phyloP scores from a whole-genome alignment of 2,329 filamentous ascomycete genomes.

The Verticillium nonalfalfae region DNA sequence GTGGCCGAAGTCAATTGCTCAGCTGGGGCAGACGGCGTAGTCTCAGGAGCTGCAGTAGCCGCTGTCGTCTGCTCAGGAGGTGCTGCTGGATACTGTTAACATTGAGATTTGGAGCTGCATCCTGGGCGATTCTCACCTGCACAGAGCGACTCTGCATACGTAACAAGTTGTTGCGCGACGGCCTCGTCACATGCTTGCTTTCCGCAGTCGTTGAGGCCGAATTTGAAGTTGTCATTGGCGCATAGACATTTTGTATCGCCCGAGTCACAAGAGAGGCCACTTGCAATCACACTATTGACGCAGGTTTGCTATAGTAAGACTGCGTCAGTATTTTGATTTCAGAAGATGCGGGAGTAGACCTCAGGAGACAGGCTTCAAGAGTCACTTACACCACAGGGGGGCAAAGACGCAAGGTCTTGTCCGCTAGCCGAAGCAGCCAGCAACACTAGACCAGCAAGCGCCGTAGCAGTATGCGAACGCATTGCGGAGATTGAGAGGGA shows the following conservation, averaged over 20 bases:
- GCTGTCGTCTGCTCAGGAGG: conserved; percentile 4
- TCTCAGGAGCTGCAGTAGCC: conserved; percentile 1
- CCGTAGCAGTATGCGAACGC: neutral
- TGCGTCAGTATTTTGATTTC: neutral
- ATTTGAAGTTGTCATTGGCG: conserved; percentile 21
- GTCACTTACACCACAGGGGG: conserved; percentile 11
- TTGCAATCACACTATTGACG: conserved; percentile 10
- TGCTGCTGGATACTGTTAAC: neutral
- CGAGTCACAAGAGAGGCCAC: conserved; percentile 16
- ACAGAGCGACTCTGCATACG: conserved; percentile 19
- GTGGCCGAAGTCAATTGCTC: neutral
- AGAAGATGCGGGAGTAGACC: neutral
- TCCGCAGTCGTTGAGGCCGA: conserved; percentile 34
- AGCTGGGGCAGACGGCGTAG: conserved; percentile 1
- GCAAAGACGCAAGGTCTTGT: conserved; percentile 7
- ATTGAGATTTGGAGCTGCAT: neutral
- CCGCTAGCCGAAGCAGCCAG: neutral
- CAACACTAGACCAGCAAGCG: neutral
- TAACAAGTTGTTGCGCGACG: conserved; percentile 19
- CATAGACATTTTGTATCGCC: conserved; percentile 32
- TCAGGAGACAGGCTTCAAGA: neutral
- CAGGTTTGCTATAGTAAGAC: conserved; percentile 2
- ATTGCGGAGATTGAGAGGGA: neutral
- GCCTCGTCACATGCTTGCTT: conserved; percentile 19
- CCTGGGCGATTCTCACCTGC: conserved; percentile 15